Evolutionary conservation across 208 protist genomes (phyloP).

Genomic region (Angomonas ambiguus): DNA sequence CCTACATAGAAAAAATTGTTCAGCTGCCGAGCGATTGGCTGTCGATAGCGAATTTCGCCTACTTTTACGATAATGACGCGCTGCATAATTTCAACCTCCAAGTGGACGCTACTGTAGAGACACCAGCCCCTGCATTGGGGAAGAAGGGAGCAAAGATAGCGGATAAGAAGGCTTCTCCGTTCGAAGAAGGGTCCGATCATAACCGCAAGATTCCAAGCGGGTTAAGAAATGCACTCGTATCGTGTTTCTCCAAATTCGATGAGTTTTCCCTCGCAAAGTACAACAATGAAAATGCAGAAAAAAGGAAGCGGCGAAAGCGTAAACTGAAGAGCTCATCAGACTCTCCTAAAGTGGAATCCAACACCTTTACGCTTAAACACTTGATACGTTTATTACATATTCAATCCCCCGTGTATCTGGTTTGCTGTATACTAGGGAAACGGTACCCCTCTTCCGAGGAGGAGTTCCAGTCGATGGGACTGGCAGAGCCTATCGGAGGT

Average conservation of each 20-base stretch:
- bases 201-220: constrained; percentile 53
- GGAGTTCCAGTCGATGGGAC: constrained; percentile 55
- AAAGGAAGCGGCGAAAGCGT: constrained; percentile 20
- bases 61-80: constrained; percentile 47
- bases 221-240: constrained; percentile 79
- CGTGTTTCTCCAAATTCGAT: constrained; percentile 88
- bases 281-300: constrained; percentile 84
- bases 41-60: constrained; percentile 81
- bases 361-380: constrained; percentile 68
- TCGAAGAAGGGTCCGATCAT: not conserved
- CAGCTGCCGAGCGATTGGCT: constrained; percentile 93
- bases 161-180: not conserved
- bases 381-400: constrained; percentile 86
- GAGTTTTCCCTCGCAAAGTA: constrained; percentile 93
- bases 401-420: constrained; percentile 54
- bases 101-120: not conserved
- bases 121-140: not conserved
- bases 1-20: constrained; percentile 83
- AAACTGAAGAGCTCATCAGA: not conserved
- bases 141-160: not conserved
- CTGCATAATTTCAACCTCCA: constrained; percentile 14
- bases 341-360: not conserved
- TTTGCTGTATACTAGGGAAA: constrained; percentile 93
- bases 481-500: constrained; percentile 2
- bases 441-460: constrained; percentile 81